Evolutionary conservation across 257 asterid genomes (phyloP), one percentile per base, ranked within the genome.

Genomic region (Anisodus acutangulus): DNA sequence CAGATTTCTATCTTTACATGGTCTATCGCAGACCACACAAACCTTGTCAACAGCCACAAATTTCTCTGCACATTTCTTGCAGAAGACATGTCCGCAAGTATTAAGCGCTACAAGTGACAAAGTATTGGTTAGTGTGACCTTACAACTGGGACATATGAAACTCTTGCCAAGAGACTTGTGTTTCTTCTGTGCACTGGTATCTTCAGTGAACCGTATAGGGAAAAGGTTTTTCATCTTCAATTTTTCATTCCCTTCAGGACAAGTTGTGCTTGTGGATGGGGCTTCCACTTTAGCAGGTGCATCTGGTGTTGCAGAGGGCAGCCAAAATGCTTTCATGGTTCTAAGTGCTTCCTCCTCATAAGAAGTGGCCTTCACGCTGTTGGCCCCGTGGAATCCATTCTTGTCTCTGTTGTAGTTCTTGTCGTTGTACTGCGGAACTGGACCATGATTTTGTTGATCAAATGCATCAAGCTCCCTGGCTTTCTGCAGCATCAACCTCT

Each of bases 261-360:
- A 97, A 19, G 86, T 62, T 2, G 98, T 97, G 82, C 89, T 90
- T 6, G 93, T 86, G 41, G 95, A 88, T 13, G 99, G 98, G 39
- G 97, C 89, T 0, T 90, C 95, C 8, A 93, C 94, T 84, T 93
- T 97, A 78, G 88, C 93, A 11, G 97, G 92, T 58, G 98, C 98
- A 7, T 90, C 97, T 0, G 99, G 98, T 47, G 99, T 97, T 53
- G 99, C 98, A 69, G 98, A 95, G 70, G 99, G 99, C 19, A 97
- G 88, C 99, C 98, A 97, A 86, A 97, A 93, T 0, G 99, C 99
- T 86, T 97, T 97, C 99, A 97, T 94, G 70, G 98, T 95, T 15
- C 98, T 97, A 11, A 94, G 91, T 0, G 99, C 98, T 90, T 97
- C 99, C 87, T 92, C 99, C 88, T 96, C 98, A 37, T 89, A 97